These are phyloP conservation scores for Fusarium pseudograminearum DNA, from an alignment of 2,329 filamentous ascomycete species.

Conservation along the genomic window DNA sequence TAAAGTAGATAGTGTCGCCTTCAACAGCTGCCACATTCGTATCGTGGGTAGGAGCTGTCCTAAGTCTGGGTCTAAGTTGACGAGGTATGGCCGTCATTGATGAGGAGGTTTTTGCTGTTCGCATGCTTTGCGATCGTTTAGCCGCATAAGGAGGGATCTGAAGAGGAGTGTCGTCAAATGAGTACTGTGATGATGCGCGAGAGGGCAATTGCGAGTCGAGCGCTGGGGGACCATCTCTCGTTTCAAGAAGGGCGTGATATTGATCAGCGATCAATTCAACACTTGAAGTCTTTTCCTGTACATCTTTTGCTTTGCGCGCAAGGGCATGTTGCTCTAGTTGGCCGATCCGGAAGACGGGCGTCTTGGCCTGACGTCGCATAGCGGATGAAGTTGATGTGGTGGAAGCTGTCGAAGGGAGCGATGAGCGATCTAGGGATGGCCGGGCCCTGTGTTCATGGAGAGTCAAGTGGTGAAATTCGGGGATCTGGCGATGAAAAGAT, in stretches of 20 bases:
- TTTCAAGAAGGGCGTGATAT: slow-evolving; percentile 61
- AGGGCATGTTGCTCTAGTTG: slow-evolving; percentile 58
- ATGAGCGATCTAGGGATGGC: slow-evolving; percentile 46
- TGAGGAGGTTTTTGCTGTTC: slow-evolving; percentile 32
- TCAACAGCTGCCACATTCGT: slow-evolving; percentile 61
- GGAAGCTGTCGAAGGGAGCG: slow-evolving; percentile 53
- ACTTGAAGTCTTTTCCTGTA: slow-evolving; percentile 54
- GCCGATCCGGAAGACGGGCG: slow-evolving; percentile 62
- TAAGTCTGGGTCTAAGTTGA: slow-evolving; percentile 26
- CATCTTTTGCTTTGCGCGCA: slow-evolving; percentile 37
- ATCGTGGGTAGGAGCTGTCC: slow-evolving; percentile 58
- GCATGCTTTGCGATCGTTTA: slow-evolving; percentile 16
- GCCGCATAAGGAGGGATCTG: slow-evolving; percentile 30
- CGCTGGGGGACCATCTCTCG: slow-evolving; percentile 51
- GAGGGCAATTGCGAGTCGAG: slow-evolving; percentile 49
- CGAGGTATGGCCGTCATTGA: slow-evolving; percentile 43
- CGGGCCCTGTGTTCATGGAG: slow-evolving; percentile 37
- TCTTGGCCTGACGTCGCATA: slow-evolving; percentile 63
- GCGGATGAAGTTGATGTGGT: slow-evolving; percentile 48
- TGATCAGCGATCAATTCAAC: slow-evolving; percentile 64
- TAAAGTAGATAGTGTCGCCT: slow-evolving; percentile 62
- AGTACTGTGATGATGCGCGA: slow-evolving; percentile 14
- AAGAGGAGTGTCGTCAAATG: slow-evolving; percentile 29
- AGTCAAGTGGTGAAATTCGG: slow-evolving; percentile 45
- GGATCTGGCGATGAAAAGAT: slow-evolving; percentile 39